Evolutionary conservation across 2,329 filamentous ascomycete species (phyloP).

Genomic region (Chrysosporium queenslandicum): DNA sequence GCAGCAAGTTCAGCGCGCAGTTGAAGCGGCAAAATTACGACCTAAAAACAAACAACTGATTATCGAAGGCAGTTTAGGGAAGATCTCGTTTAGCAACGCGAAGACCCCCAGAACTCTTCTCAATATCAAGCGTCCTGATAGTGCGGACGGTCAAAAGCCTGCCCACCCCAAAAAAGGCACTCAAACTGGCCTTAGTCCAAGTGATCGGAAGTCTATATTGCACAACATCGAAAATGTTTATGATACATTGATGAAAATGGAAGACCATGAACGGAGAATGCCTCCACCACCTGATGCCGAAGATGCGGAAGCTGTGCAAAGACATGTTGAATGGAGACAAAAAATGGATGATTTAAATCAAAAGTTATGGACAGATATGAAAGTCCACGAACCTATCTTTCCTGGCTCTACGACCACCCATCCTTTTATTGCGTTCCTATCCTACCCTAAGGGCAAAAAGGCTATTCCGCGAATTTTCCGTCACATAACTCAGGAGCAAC

Average conservation of each 20-base stretch:
- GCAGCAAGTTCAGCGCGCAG: slow-evolving; percentile 92
- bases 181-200: slow-evolving; percentile 45
- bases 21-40: slow-evolving; percentile 93
- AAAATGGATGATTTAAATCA: slow-evolving; percentile 61
- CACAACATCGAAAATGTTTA: slow-evolving; percentile 85
- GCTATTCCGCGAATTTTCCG: slow-evolving; percentile 90
- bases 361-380: slow-evolving; percentile 74
- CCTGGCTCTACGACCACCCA: slow-evolving; percentile 60
- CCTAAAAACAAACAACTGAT: slow-evolving; percentile 97
- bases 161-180: slow-evolving; percentile 34
- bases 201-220: slow-evolving; percentile 73
- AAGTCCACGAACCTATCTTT: slow-evolving; percentile 85
- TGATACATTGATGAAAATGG: slow-evolving; percentile 77
- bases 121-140: slow-evolving; percentile 84
- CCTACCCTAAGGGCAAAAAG: slow-evolving; percentile 92
- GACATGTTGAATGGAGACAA: slow-evolving; percentile 70
- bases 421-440: slow-evolving; percentile 92
- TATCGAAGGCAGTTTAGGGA: slow-evolving; percentile 89
- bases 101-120: slow-evolving; percentile 92
- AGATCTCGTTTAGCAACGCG: slow-evolving; percentile 97
- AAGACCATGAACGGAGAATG: slow-evolving; percentile 79
- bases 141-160: slow-evolving; percentile 48
- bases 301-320: slow-evolving; percentile 59
- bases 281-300: slow-evolving; percentile 57
- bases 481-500: slow-evolving; percentile 82